Conservation (phyloP, 2,329 filamentous ascomycete species). For the Bipolaris victoriae region DNA sequence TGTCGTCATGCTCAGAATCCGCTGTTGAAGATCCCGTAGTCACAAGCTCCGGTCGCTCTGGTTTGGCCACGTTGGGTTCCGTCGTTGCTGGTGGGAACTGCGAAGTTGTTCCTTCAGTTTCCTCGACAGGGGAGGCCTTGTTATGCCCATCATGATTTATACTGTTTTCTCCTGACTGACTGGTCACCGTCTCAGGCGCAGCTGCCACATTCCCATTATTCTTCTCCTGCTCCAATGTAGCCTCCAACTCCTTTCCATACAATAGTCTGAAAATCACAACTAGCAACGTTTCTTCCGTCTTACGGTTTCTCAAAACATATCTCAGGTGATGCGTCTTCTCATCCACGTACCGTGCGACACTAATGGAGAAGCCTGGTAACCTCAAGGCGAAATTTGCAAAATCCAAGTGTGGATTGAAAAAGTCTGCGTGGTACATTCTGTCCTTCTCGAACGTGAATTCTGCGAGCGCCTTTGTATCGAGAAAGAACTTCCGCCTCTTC, state of each 20-base stretch:
- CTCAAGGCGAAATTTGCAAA: slow-evolving; percentile 55
- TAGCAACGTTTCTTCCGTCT: slow-evolving; percentile 51
- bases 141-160: slow-evolving; percentile 6
- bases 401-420: slow-evolving; percentile 58
- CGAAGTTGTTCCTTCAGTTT: slow-evolving; percentile 2
- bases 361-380: slow-evolving; percentile 54
- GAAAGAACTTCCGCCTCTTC: slow-evolving; percentile 55
- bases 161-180: background rate
- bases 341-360: slow-evolving; percentile 55
- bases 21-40: background rate
- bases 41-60: background rate
- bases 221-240: slow-evolving; percentile 34
- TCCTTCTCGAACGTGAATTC: slow-evolving; percentile 53
- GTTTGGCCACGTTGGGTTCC: background rate
- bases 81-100: background rate
- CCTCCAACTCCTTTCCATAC: slow-evolving; percentile 51
- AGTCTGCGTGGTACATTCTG: slow-evolving; percentile 54
- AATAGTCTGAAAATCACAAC: slow-evolving; percentile 56
- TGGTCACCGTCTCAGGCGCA: background rate
- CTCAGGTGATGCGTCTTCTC: slow-evolving; percentile 56
- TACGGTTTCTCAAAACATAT: slow-evolving; percentile 54
- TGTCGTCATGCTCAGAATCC: slow-evolving; percentile 4
- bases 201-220: background rate
- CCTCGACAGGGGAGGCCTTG: slow-evolving; percentile 2
- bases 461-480: slow-evolving; percentile 44